A percentile compares a stretch with the other conserved stretches of the same genome.
phyloP scores from a whole-genome alignment of 2,329 filamentous ascomycete genomes.

The Rutstroemia sp. region DNA sequence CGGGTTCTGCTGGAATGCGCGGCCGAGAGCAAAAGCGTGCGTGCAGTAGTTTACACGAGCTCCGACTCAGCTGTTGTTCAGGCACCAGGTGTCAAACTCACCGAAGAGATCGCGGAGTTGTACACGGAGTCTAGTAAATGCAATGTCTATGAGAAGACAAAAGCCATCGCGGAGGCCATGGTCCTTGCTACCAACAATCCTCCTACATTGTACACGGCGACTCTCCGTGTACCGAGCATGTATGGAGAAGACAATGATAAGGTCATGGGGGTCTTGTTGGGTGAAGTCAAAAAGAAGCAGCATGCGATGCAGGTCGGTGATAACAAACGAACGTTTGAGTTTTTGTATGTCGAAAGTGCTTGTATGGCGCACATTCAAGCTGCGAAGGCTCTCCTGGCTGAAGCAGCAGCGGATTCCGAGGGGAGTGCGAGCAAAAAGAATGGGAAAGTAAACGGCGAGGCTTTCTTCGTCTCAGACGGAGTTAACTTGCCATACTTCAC shows the following conservation, averaged over 20 bases:
- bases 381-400: constrained; percentile 18
- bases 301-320: constrained; percentile 42
- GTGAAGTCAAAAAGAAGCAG: constrained; percentile 30
- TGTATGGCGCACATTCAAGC: constrained; percentile 43
- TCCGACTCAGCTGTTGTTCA: constrained; percentile 26
- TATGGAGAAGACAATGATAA: constrained; percentile 28
- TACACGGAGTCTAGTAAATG: constrained; percentile 21
- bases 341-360: constrained; percentile 44
- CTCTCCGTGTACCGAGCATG: constrained; percentile 26
- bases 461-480: constrained; percentile 32
- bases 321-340: constrained; percentile 46
- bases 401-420: neutral
- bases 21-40: constrained; percentile 13
- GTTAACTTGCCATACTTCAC: constrained; percentile 28
- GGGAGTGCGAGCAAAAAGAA: neutral
- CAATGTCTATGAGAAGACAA: constrained; percentile 24
- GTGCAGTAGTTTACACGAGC: constrained; percentile 31
- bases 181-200: constrained; percentile 28
- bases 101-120: constrained; percentile 22
- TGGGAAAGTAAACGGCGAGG: constrained; percentile 24
- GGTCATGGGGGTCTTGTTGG: neutral
- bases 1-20: constrained; percentile 23
- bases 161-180: constrained; percentile 28
- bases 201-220: constrained; percentile 20
- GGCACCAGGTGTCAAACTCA: constrained; percentile 17